These are phyloP conservation scores for Mucor plumbeus DNA, from an alignment of 371 early-diverging fungal species.

Conservation along the genomic window DNA sequence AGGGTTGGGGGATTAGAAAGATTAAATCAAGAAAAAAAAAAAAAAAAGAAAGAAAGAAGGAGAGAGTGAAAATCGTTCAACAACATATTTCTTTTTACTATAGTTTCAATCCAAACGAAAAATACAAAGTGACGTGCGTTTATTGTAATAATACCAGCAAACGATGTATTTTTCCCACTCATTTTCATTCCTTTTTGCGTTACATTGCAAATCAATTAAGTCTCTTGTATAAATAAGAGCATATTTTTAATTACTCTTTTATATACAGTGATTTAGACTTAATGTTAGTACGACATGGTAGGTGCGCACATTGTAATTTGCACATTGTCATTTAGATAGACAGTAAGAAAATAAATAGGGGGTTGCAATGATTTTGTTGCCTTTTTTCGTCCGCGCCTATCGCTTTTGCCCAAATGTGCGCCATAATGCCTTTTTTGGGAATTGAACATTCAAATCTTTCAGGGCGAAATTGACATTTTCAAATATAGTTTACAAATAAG, in stretches of 20 bases:
- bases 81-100: slow-evolving; percentile 6
- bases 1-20: neutral
- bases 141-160: neutral
- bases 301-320: neutral
- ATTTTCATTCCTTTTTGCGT: slow-evolving; percentile 2
- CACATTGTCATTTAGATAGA: neutral
- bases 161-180: slow-evolving; percentile 1
- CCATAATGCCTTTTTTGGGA: neutral
- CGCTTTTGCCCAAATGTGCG: slow-evolving; percentile 9
- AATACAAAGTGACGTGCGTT: slow-evolving; percentile 6
- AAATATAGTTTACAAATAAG: too few relatives aligned
- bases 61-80: neutral
- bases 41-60: slow-evolving; percentile 1
- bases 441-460: neutral
- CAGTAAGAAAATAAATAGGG: neutral
- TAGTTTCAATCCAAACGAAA: neutral
- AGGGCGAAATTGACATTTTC: neutral
- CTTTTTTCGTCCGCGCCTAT: neutral
- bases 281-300: slow-evolving; percentile 1
- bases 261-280: neutral
- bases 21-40: neutral
- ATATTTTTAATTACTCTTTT: neutral
- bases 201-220: slow-evolving; percentile 7
- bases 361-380: neutral
- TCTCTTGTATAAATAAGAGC: neutral